Evolutionary conservation across 1,139 yeast genomes (phyloP), one percentile per base, ranked within the genome.

Genomic region (Candida tropicalis): DNA sequence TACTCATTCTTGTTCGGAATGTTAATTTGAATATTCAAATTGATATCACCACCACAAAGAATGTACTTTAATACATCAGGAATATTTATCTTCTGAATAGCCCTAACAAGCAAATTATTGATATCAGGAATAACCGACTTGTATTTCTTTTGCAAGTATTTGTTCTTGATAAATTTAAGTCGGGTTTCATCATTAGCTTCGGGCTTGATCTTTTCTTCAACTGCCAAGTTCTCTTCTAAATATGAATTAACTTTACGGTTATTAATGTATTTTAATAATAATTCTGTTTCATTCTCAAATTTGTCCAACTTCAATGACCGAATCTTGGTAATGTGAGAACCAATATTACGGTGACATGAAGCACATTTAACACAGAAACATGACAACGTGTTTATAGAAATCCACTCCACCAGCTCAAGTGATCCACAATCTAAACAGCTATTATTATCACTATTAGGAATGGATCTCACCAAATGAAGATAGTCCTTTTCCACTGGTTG

Each of bases 281-380:
- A 52, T 20, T 65, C 68, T 4, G 63, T 50, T 45, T 77, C 82
- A 18, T 60, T 60, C 15, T 65, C 68, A 55, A 79, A 79, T 40
- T 71, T 68, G 50, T 79, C 84, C 31, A 79, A 59, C 44, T 69
- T 76, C 31, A 79, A 62, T 2, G 83, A 78, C 44, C 69, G 62
- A 7, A 79, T 75, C 51, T 73, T 76, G 7, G 81, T 67, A 9
- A 79, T 65, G 46, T 73, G 76, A 3, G 81, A 68, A 0, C 84
- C 84, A 51, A 79, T 61, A 38, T 69, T 68, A 39, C 84, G 57
- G 52, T 79, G 84, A 36, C 76, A 70, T 2, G 82, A 76, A 0
- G 96, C 84, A 57, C 98, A 91, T 39, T 84, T 82, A 33, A 89
- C 83, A 62, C 98, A 91, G 33, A 91, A 71, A 9, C 86, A 79